A percentile compares a stretch with the other conserved stretches of the same genome.
Conservation (phyloP, 2,329 filamentous ascomycete genomes). For the Stachybotrys echinatus region DNA sequence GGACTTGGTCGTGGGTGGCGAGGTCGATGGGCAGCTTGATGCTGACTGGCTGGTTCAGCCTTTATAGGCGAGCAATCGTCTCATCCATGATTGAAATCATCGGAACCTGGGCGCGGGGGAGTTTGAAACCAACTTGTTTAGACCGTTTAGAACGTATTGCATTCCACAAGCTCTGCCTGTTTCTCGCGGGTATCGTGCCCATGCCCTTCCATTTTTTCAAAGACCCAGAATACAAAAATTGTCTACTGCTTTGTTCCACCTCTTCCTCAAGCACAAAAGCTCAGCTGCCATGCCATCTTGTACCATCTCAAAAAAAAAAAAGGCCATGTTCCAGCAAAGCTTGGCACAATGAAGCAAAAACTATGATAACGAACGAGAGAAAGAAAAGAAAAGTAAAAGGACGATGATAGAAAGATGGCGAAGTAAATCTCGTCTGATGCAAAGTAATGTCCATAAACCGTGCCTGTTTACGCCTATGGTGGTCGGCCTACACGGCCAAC, state of each 20-base stretch:
- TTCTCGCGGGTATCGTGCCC: not conserved
- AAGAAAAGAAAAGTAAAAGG: too few relatives aligned
- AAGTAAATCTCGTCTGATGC: too few relatives aligned
- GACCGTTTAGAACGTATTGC: conserved; percentile 2
- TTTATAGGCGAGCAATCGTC: conserved; percentile 10
- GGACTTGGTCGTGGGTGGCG: conserved; percentile 24
- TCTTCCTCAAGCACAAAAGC: too few relatives aligned
- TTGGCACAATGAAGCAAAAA: too few relatives aligned
- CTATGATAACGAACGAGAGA: too few relatives aligned
- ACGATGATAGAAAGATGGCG: too few relatives aligned
- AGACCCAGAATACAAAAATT: not conserved
- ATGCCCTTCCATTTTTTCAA: not conserved
- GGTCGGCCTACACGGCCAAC: conserved; percentile 43
- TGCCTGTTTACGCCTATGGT: not conserved
- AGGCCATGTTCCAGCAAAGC: too few relatives aligned
- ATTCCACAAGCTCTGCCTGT: not conserved
- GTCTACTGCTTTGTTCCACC: not conserved
- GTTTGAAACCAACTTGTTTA: not conserved
- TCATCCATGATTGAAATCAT: not conserved
- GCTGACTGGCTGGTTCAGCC: conserved; percentile 32
- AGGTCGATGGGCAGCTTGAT: conserved; percentile 25
- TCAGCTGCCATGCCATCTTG: too few relatives aligned
- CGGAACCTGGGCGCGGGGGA: not conserved
- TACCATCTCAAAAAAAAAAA: too few relatives aligned
- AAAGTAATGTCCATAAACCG: too few relatives aligned